Conservation (phyloP, 2,329 filamentous ascomycete species). For the Bertia moriformis region DNA sequence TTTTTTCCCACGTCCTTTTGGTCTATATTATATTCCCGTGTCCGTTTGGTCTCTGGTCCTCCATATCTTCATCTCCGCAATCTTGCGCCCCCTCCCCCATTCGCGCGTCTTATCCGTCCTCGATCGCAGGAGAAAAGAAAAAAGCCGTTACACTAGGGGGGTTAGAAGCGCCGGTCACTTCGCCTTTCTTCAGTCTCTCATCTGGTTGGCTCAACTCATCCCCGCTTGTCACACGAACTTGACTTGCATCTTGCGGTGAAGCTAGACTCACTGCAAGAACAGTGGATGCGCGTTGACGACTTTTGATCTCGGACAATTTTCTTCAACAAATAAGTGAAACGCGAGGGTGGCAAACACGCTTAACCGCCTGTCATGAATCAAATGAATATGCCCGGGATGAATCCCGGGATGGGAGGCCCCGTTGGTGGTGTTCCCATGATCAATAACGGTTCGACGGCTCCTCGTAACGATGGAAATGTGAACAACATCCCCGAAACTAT, state of each 20-base stretch:
- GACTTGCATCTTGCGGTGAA: background rate
- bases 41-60: too few species aligned
- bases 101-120: too few species aligned
- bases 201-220: too few species aligned
- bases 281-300: background rate
- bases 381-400: slow-evolving; percentile 1
- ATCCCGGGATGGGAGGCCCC: background rate
- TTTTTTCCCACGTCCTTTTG: too few species aligned
- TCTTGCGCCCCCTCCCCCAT: too few species aligned
- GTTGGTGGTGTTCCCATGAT: slow-evolving; percentile 1
- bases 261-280: background rate
- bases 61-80: too few species aligned
- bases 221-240: background rate
- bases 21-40: too few species aligned
- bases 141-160: too few species aligned
- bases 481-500: slow-evolving; percentile 22
- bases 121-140: too few species aligned
- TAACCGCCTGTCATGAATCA: background rate
- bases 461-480: slow-evolving; percentile 1
- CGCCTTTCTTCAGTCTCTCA: background rate
- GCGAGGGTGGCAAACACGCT: background rate
- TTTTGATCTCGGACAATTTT: background rate
- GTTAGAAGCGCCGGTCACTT: background rate
- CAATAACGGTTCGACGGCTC: background rate
- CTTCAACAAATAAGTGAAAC: background rate